Evolutionary conservation across 2,329 filamentous ascomycete genomes (phyloP).

Genomic region (Fusarium lateritium): DNA sequence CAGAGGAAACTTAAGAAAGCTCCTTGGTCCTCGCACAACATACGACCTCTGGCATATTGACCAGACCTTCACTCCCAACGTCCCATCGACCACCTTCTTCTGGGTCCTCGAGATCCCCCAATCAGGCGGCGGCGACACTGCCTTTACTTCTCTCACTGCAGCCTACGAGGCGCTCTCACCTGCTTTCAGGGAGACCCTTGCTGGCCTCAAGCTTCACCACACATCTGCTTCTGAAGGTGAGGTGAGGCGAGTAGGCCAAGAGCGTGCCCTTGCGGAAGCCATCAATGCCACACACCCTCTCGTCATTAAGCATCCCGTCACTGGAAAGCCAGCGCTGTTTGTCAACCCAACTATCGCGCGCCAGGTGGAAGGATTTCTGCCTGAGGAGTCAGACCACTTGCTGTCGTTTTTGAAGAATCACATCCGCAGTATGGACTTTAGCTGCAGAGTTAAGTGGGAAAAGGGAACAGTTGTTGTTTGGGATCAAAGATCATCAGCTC

Average conservation of each 20-base stretch:
- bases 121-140: constrained; percentile 50
- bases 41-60: constrained; percentile 55
- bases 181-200: constrained; percentile 40
- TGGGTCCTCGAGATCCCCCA: constrained; percentile 52
- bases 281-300: constrained; percentile 51
- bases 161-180: constrained; percentile 51
- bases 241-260: constrained; percentile 47
- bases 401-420: constrained; percentile 50
- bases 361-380: constrained; percentile 48
- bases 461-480: constrained; percentile 51
- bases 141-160: constrained; percentile 50
- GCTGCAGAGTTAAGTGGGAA: constrained; percentile 51
- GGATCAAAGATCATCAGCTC: constrained; percentile 49
- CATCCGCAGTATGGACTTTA: constrained; percentile 51
- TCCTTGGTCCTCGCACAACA: constrained; percentile 46
- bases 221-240: constrained; percentile 52
- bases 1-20: constrained; percentile 49
- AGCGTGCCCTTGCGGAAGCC: constrained; percentile 49
- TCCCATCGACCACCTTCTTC: constrained; percentile 53
- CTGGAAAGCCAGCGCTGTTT: constrained; percentile 47
- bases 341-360: constrained; percentile 52
- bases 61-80: constrained; percentile 53
- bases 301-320: constrained; percentile 51
- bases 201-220: constrained; percentile 28
- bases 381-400: constrained; percentile 50